These are phyloP conservation scores for Mucor piriformis DNA, from an alignment of 371 early-diverging fungal genomes.

Conservation along the genomic window DNA sequence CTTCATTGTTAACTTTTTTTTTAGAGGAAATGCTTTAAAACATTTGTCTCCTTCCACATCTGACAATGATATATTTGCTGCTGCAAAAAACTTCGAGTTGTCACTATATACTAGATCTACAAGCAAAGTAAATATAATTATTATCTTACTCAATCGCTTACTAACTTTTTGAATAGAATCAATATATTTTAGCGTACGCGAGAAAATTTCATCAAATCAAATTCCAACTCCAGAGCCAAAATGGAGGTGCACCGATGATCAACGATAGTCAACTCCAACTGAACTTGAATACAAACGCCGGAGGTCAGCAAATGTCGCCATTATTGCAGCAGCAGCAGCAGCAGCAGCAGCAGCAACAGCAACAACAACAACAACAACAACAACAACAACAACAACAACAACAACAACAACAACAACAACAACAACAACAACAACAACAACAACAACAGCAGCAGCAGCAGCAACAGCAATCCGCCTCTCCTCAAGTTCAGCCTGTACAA, in stretches of 20 bases:
- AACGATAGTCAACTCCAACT: conserved; percentile 38
- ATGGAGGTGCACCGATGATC: conserved; percentile 29
- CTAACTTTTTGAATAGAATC: conserved; percentile 17
- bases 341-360: conserved; percentile 27
- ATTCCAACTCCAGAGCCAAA: conserved; percentile 31
- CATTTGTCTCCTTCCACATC: conserved; percentile 45
- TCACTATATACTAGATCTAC: conserved; percentile 38
- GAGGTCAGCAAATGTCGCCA: conserved; percentile 38
- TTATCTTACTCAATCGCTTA: background rate
- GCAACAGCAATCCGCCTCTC: conserved; percentile 41
- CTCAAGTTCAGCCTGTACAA: conserved; percentile 22
- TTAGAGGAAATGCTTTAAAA: conserved; percentile 46
- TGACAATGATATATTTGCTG: conserved; percentile 45
- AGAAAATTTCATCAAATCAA: conserved; percentile 43
- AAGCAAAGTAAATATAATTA: conserved; percentile 39
- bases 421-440: conserved; percentile 25
- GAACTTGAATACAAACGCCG: conserved; percentile 26
- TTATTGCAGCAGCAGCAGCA: conserved; percentile 42
- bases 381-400: conserved; percentile 23
- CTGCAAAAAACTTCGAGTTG: conserved; percentile 47
- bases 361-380: conserved; percentile 13
- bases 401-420: conserved; percentile 57
- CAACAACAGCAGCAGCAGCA: conserved; percentile 12
- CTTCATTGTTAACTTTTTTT: background rate
- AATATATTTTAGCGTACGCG: conserved; percentile 31